phyloP scores from a whole-genome alignment of 805 yeast species.

The Cyberlindnera euphorbiiphila region DNA sequence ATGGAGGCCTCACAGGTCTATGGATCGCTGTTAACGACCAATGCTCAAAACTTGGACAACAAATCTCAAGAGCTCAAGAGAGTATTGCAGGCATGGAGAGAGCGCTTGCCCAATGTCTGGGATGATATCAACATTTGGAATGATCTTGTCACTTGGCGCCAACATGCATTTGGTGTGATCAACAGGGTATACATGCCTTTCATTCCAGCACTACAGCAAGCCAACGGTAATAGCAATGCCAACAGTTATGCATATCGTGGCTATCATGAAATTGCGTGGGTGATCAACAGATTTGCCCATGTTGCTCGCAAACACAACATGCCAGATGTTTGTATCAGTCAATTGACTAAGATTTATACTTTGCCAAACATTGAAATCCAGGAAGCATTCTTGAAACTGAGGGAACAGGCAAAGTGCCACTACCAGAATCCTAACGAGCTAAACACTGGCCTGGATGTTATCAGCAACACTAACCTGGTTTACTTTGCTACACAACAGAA shows the following conservation, averaged over 20 bases:
- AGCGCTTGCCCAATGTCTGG: conserved; percentile 93
- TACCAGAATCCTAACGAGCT: conserved; percentile 88
- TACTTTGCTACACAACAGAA: conserved; percentile 97
- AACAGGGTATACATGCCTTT: conserved; percentile 92
- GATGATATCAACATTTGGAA: conserved; percentile 98
- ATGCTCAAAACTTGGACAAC: conserved; percentile 85
- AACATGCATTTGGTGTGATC: conserved; percentile 95
- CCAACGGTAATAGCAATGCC: conserved; percentile 61
- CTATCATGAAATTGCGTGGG: conserved; percentile 99
- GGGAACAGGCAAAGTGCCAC: conserved; percentile 98
- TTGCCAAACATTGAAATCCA: conserved; percentile 97
- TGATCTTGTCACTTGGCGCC: conserved; percentile 97
- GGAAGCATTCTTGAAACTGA: conserved; percentile 90
- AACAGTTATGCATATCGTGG: conserved; percentile 96
- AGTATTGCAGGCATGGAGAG: conserved; percentile 96
- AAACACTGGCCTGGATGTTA: conserved; percentile 94
- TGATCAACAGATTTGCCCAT: conserved; percentile 95
- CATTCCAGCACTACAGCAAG: conserved; percentile 77
- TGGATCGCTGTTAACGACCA: conserved; percentile 80
- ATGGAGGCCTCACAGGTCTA: conserved; percentile 96
- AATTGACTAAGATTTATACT: conserved; percentile 88
- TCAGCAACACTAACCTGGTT: conserved; percentile 91
- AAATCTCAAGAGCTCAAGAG: conserved; percentile 94
- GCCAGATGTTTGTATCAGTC: conserved; percentile 95
- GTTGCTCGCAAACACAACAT: conserved; percentile 95